Percentiles rank a stretch among this genome's conserved stretches.
Evolutionary conservation across 768 basidiomycete species (phyloP).

Genomic region (Chalciporus pseudorubinellus): DNA sequence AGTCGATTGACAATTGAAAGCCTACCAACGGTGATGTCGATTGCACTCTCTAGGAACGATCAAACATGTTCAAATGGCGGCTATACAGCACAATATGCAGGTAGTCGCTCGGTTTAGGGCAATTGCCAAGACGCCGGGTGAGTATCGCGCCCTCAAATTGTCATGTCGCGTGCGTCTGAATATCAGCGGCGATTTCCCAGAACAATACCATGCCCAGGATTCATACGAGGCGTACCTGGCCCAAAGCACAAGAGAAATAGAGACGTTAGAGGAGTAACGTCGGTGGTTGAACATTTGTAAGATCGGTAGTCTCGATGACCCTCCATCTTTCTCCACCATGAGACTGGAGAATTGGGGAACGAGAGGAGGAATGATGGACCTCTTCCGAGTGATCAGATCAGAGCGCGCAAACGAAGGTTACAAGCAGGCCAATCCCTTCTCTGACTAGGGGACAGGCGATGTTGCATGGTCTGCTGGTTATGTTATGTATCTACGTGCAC

Average conservation of each 20-base stretch:
- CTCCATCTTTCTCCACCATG: too few species aligned
- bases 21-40: neutral
- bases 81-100: slow-evolving; percentile 69
- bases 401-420: too few species aligned
- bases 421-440: too few species aligned
- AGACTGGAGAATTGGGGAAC: too few species aligned
- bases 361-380: too few species aligned
- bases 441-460: too few species aligned
- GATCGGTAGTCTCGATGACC: neutral
- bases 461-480: too few species aligned
- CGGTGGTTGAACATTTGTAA: neutral
- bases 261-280: slow-evolving; percentile 60
- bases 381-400: too few species aligned
- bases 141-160: slow-evolving; percentile 10
- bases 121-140: slow-evolving; percentile 51
- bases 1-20: neutral
- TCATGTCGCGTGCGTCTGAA: neutral
- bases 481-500: too few species aligned
- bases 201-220: slow-evolving; percentile 48
- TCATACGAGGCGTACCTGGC: slow-evolving; percentile 58
- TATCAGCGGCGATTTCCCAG: slow-evolving; percentile 27
- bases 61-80: slow-evolving; percentile 77
- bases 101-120: slow-evolving; percentile 67
- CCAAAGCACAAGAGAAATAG: slow-evolving; percentile 58
- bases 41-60: slow-evolving; percentile 64